phyloP scores from a whole-genome alignment of 2,329 filamentous ascomycete species.

The Pyricularia pennisetigena region DNA sequence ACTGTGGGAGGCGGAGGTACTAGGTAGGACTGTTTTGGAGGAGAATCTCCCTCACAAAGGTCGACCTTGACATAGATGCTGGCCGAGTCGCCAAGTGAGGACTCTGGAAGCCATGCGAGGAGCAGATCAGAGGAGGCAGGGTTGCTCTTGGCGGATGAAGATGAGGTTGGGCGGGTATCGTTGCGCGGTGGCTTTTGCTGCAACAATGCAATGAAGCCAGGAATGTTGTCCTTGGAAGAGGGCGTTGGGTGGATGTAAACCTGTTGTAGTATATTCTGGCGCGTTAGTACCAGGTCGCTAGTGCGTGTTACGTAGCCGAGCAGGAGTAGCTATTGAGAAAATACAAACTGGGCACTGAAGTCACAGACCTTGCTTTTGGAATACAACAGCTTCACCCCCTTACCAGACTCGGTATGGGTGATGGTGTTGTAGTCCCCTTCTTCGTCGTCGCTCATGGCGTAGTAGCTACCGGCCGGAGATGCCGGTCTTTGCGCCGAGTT shows the following conservation, averaged over 20 bases:
- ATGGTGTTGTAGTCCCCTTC: conserved; percentile 94
- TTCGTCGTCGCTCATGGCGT: conserved; percentile 93
- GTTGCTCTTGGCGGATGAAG: conserved; percentile 20
- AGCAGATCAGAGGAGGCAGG: conserved; percentile 63
- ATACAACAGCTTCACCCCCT: conserved; percentile 86
- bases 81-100: conserved; percentile 73
- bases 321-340: not conserved
- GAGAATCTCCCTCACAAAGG: conserved; percentile 67
- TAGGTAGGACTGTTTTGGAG: conserved; percentile 78
- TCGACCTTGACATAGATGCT: conserved; percentile 95
- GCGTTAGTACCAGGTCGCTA: not conserved
- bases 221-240: conserved; percentile 89
- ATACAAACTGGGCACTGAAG: not conserved
- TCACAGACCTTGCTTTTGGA: conserved; percentile 86
- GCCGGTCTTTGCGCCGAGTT: conserved; percentile 25
- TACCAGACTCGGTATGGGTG: conserved; percentile 63
- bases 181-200: conserved; percentile 63
- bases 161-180: conserved; percentile 29
- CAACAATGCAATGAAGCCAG: conserved; percentile 84
- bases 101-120: conserved; percentile 88
- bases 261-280: conserved; percentile 28
- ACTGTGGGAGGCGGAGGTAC: conserved; percentile 86
- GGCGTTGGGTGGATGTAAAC: conserved; percentile 95
- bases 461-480: conserved; percentile 82
- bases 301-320: not conserved